Evolutionary conservation across 441 rosid genomes (phyloP).

Genomic region (Croton laevigatus): DNA sequence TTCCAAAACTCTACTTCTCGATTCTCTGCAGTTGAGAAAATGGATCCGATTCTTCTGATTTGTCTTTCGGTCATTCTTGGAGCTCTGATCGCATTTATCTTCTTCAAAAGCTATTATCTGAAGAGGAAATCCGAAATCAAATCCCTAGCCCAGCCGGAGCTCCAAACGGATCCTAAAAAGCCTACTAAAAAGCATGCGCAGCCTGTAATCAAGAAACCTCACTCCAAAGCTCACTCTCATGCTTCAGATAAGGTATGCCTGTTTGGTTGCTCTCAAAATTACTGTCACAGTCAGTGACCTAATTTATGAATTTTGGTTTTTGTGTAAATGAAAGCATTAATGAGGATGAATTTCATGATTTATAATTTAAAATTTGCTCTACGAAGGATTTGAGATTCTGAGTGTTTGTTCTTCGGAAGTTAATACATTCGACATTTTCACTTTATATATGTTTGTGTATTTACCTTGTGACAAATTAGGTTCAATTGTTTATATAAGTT

Average conservation of each 20-base stretch:
- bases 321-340: neutral
- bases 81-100: constrained; percentile 56
- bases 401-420: neutral
- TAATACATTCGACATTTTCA: neutral
- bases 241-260: constrained; percentile 64
- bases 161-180: constrained; percentile 52
- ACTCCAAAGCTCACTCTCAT: constrained; percentile 60
- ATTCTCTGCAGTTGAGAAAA: constrained; percentile 20
- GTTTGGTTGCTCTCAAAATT: neutral
- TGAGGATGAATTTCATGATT: neutral
- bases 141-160: constrained; percentile 61
- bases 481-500: neutral
- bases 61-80: constrained; percentile 57
- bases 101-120: constrained; percentile 72
- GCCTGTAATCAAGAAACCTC: constrained; percentile 46
- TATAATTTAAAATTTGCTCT: neutral
- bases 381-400: neutral
- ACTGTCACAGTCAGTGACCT: neutral
- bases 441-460: neutral
- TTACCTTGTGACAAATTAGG: neutral
- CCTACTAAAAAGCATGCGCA: constrained; percentile 44
- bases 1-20: constrained; percentile 13
- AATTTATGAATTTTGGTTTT: neutral
- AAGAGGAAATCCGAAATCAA: constrained; percentile 78
- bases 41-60: constrained; percentile 63